Conservation (phyloP, 164 flowering plant genomes). For the Amborella trichopoda region DNA sequence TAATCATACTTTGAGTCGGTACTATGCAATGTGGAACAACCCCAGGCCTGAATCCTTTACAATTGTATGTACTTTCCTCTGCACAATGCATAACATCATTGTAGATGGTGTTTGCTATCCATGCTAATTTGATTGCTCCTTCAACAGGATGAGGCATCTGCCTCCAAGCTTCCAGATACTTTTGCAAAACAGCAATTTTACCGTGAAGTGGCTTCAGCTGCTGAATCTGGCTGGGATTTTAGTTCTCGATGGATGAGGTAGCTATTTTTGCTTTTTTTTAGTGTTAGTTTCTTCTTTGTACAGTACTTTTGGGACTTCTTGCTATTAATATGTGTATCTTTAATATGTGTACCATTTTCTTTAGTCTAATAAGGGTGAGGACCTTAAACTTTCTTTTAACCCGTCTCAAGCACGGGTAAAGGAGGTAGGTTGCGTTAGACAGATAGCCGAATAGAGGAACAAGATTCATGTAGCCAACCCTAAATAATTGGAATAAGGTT, state of each 20-base stretch:
- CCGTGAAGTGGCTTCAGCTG: slow-evolving; percentile 75
- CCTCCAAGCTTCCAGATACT: slow-evolving; percentile 36
- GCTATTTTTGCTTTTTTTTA: background rate
- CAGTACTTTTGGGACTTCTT: too few species aligned
- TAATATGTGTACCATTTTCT: too few species aligned
- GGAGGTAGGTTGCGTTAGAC: too few species aligned
- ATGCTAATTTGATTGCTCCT: too few species aligned
- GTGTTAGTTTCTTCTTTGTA: too few species aligned
- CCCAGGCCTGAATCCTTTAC: slow-evolving; percentile 87
- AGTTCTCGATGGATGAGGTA: slow-evolving; percentile 99
- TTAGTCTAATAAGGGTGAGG: too few species aligned
- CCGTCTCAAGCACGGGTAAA: too few species aligned
- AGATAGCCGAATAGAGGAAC: too few species aligned
- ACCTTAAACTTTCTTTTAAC: too few species aligned
- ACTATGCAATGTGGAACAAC: slow-evolving; percentile 89
- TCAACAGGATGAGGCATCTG: slow-evolving; percentile 55
- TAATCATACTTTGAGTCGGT: slow-evolving; percentile 49
- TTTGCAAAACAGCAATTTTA: slow-evolving; percentile 44
- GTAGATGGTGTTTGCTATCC: background rate
- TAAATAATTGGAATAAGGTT: too few species aligned
- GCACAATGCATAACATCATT: background rate
- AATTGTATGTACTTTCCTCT: slow-evolving; percentile 30
- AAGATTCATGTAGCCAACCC: too few species aligned
- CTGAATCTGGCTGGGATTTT: slow-evolving; percentile 98
- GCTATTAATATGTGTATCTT: too few species aligned